Evolutionary conservation across 78 protist species (phyloP).

Genomic region (Polysphondylium violaceum): DNA sequence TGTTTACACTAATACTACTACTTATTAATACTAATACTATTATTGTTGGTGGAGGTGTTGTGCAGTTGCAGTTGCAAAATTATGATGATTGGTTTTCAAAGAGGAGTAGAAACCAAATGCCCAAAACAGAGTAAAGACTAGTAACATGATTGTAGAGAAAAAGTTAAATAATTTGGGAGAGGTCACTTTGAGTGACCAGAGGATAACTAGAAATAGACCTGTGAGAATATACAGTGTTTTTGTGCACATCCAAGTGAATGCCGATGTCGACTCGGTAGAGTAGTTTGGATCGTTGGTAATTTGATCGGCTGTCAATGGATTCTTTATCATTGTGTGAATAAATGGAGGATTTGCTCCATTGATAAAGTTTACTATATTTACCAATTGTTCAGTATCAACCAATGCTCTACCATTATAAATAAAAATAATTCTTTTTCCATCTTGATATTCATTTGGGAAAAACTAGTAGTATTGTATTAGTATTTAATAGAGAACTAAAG

Average conservation of each 20-base stretch:
- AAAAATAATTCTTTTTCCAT: constrained; percentile 31
- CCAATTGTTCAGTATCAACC: constrained; percentile 23
- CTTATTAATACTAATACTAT: too few species aligned
- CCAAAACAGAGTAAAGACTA: constrained; percentile 53
- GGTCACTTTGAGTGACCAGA: constrained; percentile 46
- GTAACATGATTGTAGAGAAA: constrained; percentile 16
- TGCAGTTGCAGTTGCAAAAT: too few species aligned
- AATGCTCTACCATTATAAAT: constrained; percentile 63
- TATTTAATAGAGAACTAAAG: neutral
- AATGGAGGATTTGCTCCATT: neutral
- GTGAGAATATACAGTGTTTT: constrained; percentile 48
- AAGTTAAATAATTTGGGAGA: constrained; percentile 50
- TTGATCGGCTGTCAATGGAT: constrained; percentile 48
- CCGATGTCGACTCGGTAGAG: neutral
- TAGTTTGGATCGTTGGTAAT: constrained; percentile 23
- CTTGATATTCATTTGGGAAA: constrained; percentile 32
- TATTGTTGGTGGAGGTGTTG: too few species aligned
- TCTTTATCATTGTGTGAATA: constrained; percentile 40
- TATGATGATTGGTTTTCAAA: constrained; percentile 14
- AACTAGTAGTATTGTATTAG: neutral
- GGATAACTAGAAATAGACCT: constrained; percentile 20
- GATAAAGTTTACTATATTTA: neutral
- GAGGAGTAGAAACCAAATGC: constrained; percentile 49
- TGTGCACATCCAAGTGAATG: constrained; percentile 39
- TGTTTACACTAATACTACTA: too few species aligned